phyloP scores from a whole-genome alignment of 192 early-diverging fungal genomes.

The Geranomyces variabilis region DNA sequence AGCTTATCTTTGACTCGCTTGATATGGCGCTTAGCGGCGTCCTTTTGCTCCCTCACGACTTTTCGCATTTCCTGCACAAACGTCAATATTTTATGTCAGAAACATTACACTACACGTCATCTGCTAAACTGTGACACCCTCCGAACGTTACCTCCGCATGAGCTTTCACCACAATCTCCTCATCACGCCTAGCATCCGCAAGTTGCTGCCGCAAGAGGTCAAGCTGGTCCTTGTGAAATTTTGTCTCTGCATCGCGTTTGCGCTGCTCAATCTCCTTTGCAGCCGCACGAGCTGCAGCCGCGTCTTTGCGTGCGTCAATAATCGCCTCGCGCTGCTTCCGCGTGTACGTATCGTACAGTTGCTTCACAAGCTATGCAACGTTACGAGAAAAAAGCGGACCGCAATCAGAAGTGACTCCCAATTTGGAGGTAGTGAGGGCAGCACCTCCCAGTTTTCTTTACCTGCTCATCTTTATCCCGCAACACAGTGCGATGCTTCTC shows the following conservation, averaged over 20 bases:
- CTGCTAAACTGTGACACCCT: no score
- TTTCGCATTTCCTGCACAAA: conserved; percentile 27
- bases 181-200: conserved; percentile 17
- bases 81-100: no score
- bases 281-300: neutral
- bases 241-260: conserved; percentile 16
- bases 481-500: neutral
- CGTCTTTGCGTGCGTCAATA: conserved; percentile 26
- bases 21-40: conserved; percentile 12
- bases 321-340: conserved; percentile 21
- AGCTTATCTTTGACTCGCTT: conserved; percentile 26
- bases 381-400: no score
- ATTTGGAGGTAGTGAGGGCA: no score
- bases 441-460: no score
- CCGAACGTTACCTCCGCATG: conserved; percentile 16
- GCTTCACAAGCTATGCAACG: conserved; percentile 9
- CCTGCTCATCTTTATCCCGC: conserved; percentile 14
- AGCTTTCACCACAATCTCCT: conserved; percentile 27
- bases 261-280: neutral
- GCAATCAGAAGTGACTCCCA: no score
- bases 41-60: conserved; percentile 24
- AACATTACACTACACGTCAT: no score
- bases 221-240: conserved; percentile 27
- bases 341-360: conserved; percentile 19
- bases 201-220: conserved; percentile 21